Evolutionary conservation across 2,329 filamentous ascomycete genomes (phyloP), one percentile per base, ranked within the genome.

Genomic region (Penicillium sp.): DNA sequence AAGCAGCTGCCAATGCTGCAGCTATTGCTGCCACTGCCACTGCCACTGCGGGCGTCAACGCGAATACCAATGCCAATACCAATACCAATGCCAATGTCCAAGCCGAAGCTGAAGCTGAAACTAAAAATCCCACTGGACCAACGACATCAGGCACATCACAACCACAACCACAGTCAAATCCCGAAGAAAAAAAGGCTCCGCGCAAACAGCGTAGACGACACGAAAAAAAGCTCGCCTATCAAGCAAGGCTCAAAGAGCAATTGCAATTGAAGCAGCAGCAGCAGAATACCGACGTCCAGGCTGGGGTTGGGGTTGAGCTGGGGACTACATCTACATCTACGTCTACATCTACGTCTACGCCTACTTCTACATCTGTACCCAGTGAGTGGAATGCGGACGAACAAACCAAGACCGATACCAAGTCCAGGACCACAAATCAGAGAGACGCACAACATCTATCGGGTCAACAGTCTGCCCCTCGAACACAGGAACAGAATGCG

Each of bases 141-240:
- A 4, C 16, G 7, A n/a, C 16, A 18, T n/a, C 14, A 52, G 31
- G 3, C 19, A 42, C 53, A 53, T 36, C 18, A n/a, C n/a, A n/a
- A 11, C 43, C 11, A 2, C 30, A 33, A 6, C 13, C 30, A n/a
- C 22, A 36, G 8, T 5, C 33, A 11, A 18, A 9, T 5, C 2
- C 6, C n/a, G 14, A 10, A n/a, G n/a, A n/a, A 18, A 8, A 35
- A 3, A 14, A 18, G 18, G 12, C 18, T 9, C 12, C 33, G 14
- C 33, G 33, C 14, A 35, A 35, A 2, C 33, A 35, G 14, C 33
- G 33, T 2, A 35, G 18, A 18, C 18, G 5, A 11, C 14, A n/a
- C n/a, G n/a, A n/a, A n/a, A n/a, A n/a, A n/a, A n/a, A n/a, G n/a
- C n/a, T n/a, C n/a, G n/a, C n/a, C n/a, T n/a, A n/a, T n/a, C n/a